phyloP scores from a whole-genome alignment of 192 early-diverging fungal genomes.

The Funneliformis mosseae region DNA sequence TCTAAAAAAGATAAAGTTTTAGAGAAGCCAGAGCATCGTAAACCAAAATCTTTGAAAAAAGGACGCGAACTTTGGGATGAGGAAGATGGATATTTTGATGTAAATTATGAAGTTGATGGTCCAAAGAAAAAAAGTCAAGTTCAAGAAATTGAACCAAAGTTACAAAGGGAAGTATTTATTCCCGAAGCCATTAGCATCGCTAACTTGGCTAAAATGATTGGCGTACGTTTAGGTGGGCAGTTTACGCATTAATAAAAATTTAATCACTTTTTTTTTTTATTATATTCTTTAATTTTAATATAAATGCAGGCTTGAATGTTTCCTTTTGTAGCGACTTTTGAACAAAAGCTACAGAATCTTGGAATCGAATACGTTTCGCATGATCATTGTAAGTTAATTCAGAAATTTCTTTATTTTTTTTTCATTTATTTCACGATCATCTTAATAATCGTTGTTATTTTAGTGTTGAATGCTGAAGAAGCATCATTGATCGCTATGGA shows the following conservation, averaged over 20 bases:
- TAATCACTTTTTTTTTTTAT: not conserved
- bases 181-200: slow-evolving; percentile 83
- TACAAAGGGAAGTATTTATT: slow-evolving; percentile 69
- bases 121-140: slow-evolving; percentile 13
- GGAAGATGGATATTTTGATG: not conserved
- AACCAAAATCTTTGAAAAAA: not conserved
- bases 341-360: slow-evolving; percentile 70
- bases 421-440: not conserved
- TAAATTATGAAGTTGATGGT: not conserved
- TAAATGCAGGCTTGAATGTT: not conserved
- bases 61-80: not conserved
- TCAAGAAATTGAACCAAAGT: slow-evolving; percentile 35
- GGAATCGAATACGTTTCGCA: slow-evolving; percentile 80
- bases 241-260: not conserved
- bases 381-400: slow-evolving; percentile 16
- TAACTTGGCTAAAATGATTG: slow-evolving; percentile 77
- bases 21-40: not conserved
- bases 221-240: slow-evolving; percentile 62
- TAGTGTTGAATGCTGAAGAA: slow-evolving; percentile 81
- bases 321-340: slow-evolving; percentile 38
- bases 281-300: slow-evolving; percentile 17
- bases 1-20: not conserved
- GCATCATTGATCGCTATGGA: slow-evolving; percentile 86
- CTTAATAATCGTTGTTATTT: not conserved
- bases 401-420: not conserved